A percentile compares a stretch with the other conserved stretches of the same genome.
Conservation (phyloP, 176 grass and related monocot species). For the Phragmites australis region DNA sequence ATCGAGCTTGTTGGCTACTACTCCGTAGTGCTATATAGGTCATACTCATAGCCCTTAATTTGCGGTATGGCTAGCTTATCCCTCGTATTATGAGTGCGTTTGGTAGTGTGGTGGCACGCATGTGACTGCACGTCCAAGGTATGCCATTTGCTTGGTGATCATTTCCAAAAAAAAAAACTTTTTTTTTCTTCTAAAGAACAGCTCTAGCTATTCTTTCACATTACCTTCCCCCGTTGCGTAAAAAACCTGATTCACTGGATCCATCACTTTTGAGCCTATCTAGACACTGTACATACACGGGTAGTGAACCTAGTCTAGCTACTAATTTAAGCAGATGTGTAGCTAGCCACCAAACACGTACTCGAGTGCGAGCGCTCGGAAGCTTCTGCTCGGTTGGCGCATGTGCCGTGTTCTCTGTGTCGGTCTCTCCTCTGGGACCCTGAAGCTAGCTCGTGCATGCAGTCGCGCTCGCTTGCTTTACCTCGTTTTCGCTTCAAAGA, state of each 20-base stretch:
- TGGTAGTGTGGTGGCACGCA: conserved; percentile 42
- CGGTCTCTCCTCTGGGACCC: not conserved
- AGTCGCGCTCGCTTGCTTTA: not conserved
- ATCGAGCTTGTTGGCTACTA: not conserved
- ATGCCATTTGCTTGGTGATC: not conserved
- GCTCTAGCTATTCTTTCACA: not conserved
- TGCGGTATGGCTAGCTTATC: conserved; percentile 16
- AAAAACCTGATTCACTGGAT: no score
- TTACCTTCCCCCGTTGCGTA: not conserved
- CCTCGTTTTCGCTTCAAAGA: conserved; percentile 34
- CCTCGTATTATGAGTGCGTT: conserved; percentile 16
- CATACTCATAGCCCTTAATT: conserved; percentile 44
- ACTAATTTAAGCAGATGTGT: conserved; percentile 4
- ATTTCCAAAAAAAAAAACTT: not conserved
- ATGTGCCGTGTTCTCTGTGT: conserved; percentile 20
- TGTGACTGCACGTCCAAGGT: conserved; percentile 19
- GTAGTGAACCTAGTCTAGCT: no score
- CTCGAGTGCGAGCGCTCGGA: not conserved
- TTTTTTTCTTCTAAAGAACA: not conserved
- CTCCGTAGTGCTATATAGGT: conserved; percentile 14
- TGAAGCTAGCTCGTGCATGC: not conserved
- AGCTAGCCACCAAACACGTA: not conserved
- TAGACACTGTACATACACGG: not conserved
- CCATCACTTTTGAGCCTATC: not conserved
- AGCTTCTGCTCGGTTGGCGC: conserved; percentile 10